These are phyloP conservation scores for Akanthomyces uredinophilus DNA, from an alignment of 2,329 filamentous ascomycete genomes.

Conservation along the genomic window DNA sequence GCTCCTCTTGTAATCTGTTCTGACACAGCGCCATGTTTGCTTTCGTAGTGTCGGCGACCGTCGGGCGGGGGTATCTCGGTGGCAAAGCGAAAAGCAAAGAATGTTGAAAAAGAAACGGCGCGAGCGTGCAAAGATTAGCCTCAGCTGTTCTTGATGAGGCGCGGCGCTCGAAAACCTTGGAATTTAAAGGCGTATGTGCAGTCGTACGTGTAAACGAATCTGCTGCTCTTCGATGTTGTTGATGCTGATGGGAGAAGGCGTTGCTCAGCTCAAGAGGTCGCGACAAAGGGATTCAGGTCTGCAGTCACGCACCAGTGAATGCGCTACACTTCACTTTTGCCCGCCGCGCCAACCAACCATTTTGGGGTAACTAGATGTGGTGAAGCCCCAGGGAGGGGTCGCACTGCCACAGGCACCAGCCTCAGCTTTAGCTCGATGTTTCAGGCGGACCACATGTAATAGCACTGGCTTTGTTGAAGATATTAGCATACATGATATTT, in stretches of 20 bases:
- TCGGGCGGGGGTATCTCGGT: background rate
- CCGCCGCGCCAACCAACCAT: background rate
- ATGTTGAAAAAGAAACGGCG: background rate
- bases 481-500: no score
- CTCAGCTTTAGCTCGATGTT: background rate
- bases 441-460: background rate
- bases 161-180: background rate
- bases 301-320: conserved; percentile 8
- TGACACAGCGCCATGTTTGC: conserved; percentile 75
- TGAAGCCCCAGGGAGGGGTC: background rate
- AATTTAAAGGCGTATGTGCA: background rate
- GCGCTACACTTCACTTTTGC: conserved; percentile 3
- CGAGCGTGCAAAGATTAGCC: background rate
- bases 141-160: background rate
- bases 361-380: background rate
- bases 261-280: background rate
- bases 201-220: background rate
- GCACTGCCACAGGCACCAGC: conserved; percentile 7
- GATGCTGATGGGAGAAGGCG: background rate
- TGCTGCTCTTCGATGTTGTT: background rate
- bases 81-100: background rate
- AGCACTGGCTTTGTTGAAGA: no score
- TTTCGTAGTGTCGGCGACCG: background rate
- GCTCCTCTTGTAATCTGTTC: conserved; percentile 82
- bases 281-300: background rate